phyloP scores from a whole-genome alignment of 2,329 filamentous ascomycete species.

The Macroventuria anomochaeta region DNA sequence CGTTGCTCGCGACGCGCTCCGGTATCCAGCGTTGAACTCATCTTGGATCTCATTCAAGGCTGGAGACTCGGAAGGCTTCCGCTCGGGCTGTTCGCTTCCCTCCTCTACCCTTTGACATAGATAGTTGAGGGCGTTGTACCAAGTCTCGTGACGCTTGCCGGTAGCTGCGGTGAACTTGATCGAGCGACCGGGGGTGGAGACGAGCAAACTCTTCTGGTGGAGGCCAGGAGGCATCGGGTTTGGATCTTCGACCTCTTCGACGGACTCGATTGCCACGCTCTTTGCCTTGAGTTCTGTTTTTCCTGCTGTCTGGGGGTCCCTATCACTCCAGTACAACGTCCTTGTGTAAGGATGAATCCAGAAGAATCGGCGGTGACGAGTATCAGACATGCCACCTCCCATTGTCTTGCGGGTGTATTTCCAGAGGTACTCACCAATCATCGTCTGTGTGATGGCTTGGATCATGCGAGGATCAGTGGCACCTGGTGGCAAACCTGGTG shows the following conservation, averaged over 20 bases:
- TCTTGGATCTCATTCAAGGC: slow-evolving; percentile 63
- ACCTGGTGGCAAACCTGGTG: slow-evolving; percentile 66
- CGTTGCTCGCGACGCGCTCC: slow-evolving; percentile 61
- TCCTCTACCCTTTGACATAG: slow-evolving; percentile 75
- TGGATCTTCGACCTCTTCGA: slow-evolving; percentile 89
- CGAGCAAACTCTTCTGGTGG: slow-evolving; percentile 89
- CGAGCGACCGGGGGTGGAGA: slow-evolving; percentile 84
- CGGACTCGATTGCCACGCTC: slow-evolving; percentile 91
- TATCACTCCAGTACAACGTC: slow-evolving; percentile 95
- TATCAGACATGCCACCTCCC: slow-evolving; percentile 85
- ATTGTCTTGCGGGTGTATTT: slow-evolving; percentile 97
- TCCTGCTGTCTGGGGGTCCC: slow-evolving; percentile 81
- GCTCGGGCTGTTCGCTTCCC: slow-evolving; percentile 56
- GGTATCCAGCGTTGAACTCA: slow-evolving; percentile 78
- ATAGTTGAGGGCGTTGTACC: slow-evolving; percentile 97
- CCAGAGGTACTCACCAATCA: slow-evolving; percentile 99
- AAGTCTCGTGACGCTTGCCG: slow-evolving; percentile 93
- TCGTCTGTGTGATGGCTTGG: slow-evolving; percentile 97
- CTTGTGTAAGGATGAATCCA: slow-evolving; percentile 99
- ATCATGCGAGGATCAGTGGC: slow-evolving; percentile 97
- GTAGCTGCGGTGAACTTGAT: slow-evolving; percentile 96
- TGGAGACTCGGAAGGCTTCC: slow-evolving; percentile 57
- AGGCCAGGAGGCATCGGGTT: slow-evolving; percentile 95
- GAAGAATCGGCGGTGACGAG: slow-evolving; percentile 93
- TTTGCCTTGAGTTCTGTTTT: slow-evolving; percentile 79